Evolutionary conservation across 768 basidiomycete species (phyloP).

Genomic region (Lactarius hengduanensis): DNA sequence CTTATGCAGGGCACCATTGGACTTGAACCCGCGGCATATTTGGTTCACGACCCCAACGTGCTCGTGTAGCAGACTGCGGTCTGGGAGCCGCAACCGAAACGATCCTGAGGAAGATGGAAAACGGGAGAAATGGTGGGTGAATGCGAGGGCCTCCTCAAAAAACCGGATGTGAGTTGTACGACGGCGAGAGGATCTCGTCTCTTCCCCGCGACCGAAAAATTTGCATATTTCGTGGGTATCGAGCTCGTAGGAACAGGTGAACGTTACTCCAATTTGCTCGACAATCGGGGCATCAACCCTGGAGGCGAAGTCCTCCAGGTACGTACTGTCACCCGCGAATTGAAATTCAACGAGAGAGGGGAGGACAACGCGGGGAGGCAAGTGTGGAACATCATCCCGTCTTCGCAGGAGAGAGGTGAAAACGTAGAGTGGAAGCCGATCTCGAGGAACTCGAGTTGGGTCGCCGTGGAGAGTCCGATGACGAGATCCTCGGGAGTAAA

Average conservation of each 20-base stretch:
- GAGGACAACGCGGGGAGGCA: background rate
- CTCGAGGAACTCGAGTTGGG: constrained; percentile 1
- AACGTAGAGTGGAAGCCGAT: background rate
- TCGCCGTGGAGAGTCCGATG: background rate
- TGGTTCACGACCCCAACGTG: background rate
- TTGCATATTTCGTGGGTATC: background rate
- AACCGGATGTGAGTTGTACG: no score
- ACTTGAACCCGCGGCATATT: background rate
- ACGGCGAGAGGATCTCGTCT: background rate
- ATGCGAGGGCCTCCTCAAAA: no score
- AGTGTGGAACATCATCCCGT: background rate
- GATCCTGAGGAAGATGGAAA: background rate
- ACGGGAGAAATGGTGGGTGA: background rate
- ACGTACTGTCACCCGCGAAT: background rate
- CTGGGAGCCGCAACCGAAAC: background rate
- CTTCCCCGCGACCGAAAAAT: constrained; percentile 8
- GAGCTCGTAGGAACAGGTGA: background rate
- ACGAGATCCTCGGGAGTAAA: background rate
- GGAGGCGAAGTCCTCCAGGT: background rate
- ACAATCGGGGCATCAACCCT: background rate
- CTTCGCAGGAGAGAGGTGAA: background rate
- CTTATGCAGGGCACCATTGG: no score
- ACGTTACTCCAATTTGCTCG: background rate
- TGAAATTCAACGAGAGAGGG: constrained; percentile 6
- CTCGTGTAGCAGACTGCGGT: background rate